Conservation (phyloP, 495 filamentous ascomycete species). For the Hypoxylon crocopeplum region DNA sequence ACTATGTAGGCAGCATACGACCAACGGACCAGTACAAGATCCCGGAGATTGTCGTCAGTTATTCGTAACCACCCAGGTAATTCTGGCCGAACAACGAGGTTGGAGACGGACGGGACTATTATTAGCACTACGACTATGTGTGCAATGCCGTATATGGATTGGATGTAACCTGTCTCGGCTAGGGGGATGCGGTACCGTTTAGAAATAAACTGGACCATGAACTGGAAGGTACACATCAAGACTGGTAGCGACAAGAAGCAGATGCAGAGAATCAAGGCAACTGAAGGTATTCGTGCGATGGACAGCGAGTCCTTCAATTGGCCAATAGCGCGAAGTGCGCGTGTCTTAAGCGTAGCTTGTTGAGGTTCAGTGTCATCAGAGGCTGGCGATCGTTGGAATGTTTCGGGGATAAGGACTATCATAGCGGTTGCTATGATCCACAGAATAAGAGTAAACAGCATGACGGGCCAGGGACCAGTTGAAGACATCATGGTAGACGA, state of each 20-base stretch:
- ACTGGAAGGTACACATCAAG: slow-evolving; percentile 35
- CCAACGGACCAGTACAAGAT: slow-evolving; percentile 34
- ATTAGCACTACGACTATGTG: slow-evolving; percentile 36
- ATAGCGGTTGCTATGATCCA: slow-evolving; percentile 35
- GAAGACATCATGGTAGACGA: slow-evolving; percentile 63
- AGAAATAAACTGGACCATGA: slow-evolving; percentile 41
- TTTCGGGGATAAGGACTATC: slow-evolving; percentile 55
- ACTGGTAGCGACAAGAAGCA: slow-evolving; percentile 31
- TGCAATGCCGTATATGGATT: slow-evolving; percentile 38
- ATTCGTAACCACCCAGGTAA: slow-evolving; percentile 27
- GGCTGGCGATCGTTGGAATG: slow-evolving; percentile 30
- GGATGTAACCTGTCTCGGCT: slow-evolving; percentile 39
- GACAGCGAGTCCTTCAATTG: slow-evolving; percentile 33
- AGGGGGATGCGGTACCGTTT: slow-evolving; percentile 40
- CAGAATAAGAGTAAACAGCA: slow-evolving; percentile 47
- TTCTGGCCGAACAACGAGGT: slow-evolving; percentile 16
- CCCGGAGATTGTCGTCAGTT: slow-evolving; percentile 29
- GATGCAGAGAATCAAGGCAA: slow-evolving; percentile 34
- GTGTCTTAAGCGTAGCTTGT: slow-evolving; percentile 17
- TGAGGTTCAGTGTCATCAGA: not conserved
- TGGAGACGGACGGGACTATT: slow-evolving; percentile 33
- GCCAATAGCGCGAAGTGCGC: slow-evolving; percentile 8
- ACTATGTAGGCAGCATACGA: slow-evolving; percentile 28
- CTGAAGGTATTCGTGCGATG: slow-evolving; percentile 28
- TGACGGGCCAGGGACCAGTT: slow-evolving; percentile 62